Conservation (phyloP, 108 stramenopile species). For the Nitzschia inconspicua region DNA sequence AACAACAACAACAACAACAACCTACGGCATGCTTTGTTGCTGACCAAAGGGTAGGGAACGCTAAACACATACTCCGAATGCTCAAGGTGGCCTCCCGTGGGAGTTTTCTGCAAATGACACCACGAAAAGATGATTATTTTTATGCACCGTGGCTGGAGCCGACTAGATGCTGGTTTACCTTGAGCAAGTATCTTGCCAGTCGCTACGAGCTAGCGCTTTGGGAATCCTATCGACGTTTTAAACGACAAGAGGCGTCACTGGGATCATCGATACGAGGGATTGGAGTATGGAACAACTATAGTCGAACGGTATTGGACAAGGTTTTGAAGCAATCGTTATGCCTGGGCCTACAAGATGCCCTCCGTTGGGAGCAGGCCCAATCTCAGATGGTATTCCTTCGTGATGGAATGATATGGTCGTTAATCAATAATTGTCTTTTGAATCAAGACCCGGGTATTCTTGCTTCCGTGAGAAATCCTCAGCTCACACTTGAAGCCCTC, state of each 20-base stretch:
- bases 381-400: neutral
- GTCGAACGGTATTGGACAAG: no score
- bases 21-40: slow-evolving; percentile 14
- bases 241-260: slow-evolving; percentile 5
- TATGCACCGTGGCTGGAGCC: slow-evolving; percentile 68
- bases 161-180: slow-evolving; percentile 68
- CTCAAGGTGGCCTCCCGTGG: slow-evolving; percentile 47
- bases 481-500: no score
- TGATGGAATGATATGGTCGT: slow-evolving; percentile 8
- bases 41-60: neutral
- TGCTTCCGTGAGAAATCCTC: no score
- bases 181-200: slow-evolving; percentile 72
- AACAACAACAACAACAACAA: neutral
- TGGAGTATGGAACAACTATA: neutral
- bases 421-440: no score
- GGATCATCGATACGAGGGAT: no score
- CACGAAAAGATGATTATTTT: neutral
- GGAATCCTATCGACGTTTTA: slow-evolving; percentile 38
- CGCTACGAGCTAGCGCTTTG: slow-evolving; percentile 69
- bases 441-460: no score
- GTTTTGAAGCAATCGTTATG: no score
- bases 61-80: slow-evolving; percentile 21
- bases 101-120: slow-evolving; percentile 13
- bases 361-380: neutral
- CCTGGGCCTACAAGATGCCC: neutral